Base-by-base conservation (phyloP, 306 rosid species). In the Carpinus fangiana region DNA sequence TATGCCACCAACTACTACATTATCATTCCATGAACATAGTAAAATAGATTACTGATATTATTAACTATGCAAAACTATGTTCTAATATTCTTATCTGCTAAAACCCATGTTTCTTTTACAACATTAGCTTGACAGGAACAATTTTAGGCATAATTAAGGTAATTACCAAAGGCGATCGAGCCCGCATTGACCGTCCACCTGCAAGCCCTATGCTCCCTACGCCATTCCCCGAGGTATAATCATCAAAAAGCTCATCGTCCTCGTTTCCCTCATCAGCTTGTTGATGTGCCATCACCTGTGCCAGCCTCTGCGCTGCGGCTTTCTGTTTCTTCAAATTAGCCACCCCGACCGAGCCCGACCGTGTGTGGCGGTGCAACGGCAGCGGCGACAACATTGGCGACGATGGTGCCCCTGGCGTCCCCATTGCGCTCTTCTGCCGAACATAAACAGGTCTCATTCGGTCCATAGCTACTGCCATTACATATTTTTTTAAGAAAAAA, bases 251-350 rank as follows among this genome's bases (percentile, higher is more conserved):
- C 34, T 90, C 93, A 3, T 93, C 97, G 0, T 91, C 98, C 1
- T 89, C 97, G 0, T 88, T 95, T 0, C 81, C 87, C 1, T 86
- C 94, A 2, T 84, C 88, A 7, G 76, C 84, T 2, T 81, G 12
- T 31, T 89, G 89, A 74, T 85, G 78, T 66, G 99, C 87, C 99
- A 95, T 95, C 48, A 91, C 98, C 78, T 90, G 93, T n/a, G 97
- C 99, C n/a, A 95, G 97, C 84, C 98, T 89, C 73, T 93, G 97
- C 0, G 99, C 99, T 1, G 99, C 98, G 8, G 99, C 98, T 86
- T 91, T 93, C 90, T 85, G 97, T 4, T 90, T 91, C 85, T 88
- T 86, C 31, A 78, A 48, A 45, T 73, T 85, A 0, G 55, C 60
- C 81, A 85, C 12, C 60, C 97, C 95, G 84, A 78, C 11, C 7